These are phyloP conservation scores for Terana coerulea DNA, from an alignment of 768 basidiomycete species.

Conservation along the genomic window DNA sequence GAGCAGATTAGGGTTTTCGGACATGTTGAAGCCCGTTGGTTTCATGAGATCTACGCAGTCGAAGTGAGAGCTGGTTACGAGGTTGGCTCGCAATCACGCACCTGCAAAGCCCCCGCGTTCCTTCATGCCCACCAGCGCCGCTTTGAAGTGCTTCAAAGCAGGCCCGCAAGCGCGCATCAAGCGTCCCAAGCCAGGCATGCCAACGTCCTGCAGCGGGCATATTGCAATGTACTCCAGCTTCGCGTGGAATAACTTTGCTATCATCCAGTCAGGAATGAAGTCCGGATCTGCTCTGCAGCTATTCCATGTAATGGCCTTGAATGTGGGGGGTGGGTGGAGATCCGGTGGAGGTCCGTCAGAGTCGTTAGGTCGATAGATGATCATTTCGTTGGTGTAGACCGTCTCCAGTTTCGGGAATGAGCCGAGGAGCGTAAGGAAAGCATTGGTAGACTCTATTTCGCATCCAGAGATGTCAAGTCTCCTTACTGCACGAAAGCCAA, in stretches of 20 bases:
- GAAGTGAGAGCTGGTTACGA: neutral
- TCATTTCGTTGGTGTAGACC: conserved; percentile 8
- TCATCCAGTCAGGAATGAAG: conserved; percentile 9
- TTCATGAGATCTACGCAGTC: neutral
- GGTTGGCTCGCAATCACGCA: neutral
- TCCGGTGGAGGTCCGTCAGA: neutral
- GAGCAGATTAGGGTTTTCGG: conserved; percentile 2
- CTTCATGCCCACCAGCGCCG: conserved; percentile 11
- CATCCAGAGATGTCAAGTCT: conserved; percentile 3
- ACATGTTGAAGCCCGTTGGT: neutral
- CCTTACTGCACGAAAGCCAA: conserved; percentile 3
- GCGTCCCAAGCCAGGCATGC: neutral
- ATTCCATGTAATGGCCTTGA: conserved; percentile 6
- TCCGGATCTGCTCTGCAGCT: conserved; percentile 5
- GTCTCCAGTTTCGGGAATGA: conserved; percentile 11
- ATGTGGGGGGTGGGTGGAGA: neutral
- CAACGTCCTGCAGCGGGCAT: conserved; percentile 13
- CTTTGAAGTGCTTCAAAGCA: conserved; percentile 11
- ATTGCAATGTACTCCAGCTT: conserved; percentile 5
- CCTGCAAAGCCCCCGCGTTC: conserved; percentile 10
- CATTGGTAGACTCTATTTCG: conserved; percentile 13
- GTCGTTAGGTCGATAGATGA: conserved; percentile 11
- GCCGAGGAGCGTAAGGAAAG: conserved; percentile 6
- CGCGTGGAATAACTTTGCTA: neutral
- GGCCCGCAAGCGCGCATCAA: conserved; percentile 3